A percentile compares a stretch with the other conserved stretches of the same genome.
phyloP scores from a whole-genome alignment of 2,329 filamentous ascomycete species.

The Lasiodiplodia theobromae region DNA sequence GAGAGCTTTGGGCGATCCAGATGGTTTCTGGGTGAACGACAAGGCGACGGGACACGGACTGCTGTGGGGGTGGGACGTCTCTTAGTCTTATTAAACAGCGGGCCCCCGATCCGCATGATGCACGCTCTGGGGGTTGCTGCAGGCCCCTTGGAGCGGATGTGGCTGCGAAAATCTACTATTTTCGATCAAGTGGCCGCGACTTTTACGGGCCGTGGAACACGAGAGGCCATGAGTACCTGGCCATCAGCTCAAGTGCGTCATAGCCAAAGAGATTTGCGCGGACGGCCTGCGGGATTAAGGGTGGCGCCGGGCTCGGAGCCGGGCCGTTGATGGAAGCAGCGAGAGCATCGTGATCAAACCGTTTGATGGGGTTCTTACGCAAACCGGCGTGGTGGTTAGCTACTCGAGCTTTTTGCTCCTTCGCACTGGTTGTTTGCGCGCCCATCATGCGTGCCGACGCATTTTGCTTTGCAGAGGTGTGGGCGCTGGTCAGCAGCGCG shows the following conservation, averaged over 20 bases:
- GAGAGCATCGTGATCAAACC: neutral
- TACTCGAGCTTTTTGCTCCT: slow-evolving; percentile 13
- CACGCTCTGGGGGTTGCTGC: slow-evolving; percentile 18
- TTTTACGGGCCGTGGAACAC: slow-evolving; percentile 1
- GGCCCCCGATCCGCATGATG: slow-evolving; percentile 10
- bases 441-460: slow-evolving; percentile 10
- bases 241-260: slow-evolving; percentile 3
- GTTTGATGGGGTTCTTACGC: slow-evolving; percentile 17
- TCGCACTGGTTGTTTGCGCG: neutral
- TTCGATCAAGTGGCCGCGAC: slow-evolving; percentile 27
- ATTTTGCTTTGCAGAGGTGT: neutral
- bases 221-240: slow-evolving; percentile 15
- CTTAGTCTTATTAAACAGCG: slow-evolving; percentile 24
- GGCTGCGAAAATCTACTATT: slow-evolving; percentile 26
- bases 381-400: slow-evolving; percentile 5
- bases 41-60: neutral
- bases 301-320: slow-evolving; percentile 4
- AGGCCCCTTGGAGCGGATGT: slow-evolving; percentile 24
- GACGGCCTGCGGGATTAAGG: slow-evolving; percentile 2
- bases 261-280: neutral
- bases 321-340: slow-evolving; percentile 12
- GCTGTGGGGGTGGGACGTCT: slow-evolving; percentile 1
- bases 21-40: neutral
- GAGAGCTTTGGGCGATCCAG: slow-evolving; percentile 9
- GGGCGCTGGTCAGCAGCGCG: slow-evolving; percentile 18